Conservation (phyloP, 2,329 filamentous ascomycete species). For the Xylaria sp. region DNA sequence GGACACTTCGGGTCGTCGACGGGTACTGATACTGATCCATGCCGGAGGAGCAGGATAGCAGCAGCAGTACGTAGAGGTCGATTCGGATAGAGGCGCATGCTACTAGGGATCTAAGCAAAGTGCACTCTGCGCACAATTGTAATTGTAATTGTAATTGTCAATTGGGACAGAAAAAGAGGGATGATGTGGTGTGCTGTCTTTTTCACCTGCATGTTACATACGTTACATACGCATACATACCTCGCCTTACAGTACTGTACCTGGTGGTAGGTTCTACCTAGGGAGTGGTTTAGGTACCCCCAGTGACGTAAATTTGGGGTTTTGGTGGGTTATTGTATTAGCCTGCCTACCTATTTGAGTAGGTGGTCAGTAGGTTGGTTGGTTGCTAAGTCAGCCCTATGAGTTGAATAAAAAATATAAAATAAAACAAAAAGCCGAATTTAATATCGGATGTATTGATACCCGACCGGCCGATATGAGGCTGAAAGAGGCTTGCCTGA, state of each 20-base stretch:
- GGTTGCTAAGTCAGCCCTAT: slow-evolving; percentile 30
- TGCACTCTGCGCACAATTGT: not conserved
- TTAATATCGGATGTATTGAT: slow-evolving; percentile 22
- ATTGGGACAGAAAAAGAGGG: not conserved
- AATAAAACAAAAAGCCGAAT: slow-evolving; percentile 25
- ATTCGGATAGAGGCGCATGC: slow-evolving; percentile 45
- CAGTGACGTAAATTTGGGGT: slow-evolving; percentile 32
- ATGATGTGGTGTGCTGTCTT: not conserved
- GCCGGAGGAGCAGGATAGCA: slow-evolving; percentile 47
- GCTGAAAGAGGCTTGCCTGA: slow-evolving; percentile 28
- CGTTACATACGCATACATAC: not conserved
- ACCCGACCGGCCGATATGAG: slow-evolving; percentile 36
- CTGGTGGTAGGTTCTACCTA: not conserved
- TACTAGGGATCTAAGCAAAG: slow-evolving; percentile 16
- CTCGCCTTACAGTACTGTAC: not conserved
- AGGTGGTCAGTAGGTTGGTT: slow-evolving; percentile 1
- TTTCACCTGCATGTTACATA: not conserved
- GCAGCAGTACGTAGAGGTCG: slow-evolving; percentile 37
- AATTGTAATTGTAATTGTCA: not conserved
- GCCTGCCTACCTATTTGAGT: slow-evolving; percentile 17
- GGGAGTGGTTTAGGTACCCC: slow-evolving; percentile 3
- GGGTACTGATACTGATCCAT: slow-evolving; percentile 63
- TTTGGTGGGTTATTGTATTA: slow-evolving; percentile 18
- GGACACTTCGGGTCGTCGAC: slow-evolving; percentile 57
- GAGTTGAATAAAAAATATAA: slow-evolving; percentile 14